phyloP scores from a whole-genome alignment of 352 stramenopile species.

The Pythium dissimile region DNA sequence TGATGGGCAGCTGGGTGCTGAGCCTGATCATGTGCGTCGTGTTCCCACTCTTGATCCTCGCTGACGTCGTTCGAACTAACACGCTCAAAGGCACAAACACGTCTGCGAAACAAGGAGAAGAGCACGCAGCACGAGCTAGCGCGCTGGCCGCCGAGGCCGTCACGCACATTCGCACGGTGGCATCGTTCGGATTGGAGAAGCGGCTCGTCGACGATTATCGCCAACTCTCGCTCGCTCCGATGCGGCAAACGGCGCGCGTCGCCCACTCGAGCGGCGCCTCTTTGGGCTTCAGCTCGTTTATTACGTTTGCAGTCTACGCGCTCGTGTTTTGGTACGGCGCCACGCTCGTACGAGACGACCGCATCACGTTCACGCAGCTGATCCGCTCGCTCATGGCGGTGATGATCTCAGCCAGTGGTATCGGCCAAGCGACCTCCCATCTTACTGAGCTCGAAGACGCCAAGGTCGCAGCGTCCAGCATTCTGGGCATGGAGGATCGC shows the following conservation, averaged over 20 bases:
- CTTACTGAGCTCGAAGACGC: constrained; percentile 68
- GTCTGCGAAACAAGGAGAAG: background rate
- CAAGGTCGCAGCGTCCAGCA: constrained; percentile 40
- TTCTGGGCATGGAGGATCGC: constrained; percentile 39
- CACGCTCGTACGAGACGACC: constrained; percentile 30
- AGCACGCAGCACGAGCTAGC: constrained; percentile 9
- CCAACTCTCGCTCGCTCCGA: constrained; percentile 10
- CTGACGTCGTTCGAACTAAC: constrained; percentile 30
- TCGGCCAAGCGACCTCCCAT: constrained; percentile 26
- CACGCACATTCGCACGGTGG: constrained; percentile 47
- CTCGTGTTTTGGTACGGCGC: constrained; percentile 28
- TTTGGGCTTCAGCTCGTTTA: constrained; percentile 26
- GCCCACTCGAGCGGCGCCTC: constrained; percentile 17
- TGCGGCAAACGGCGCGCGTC: background rate
- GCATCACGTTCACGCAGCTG: constrained; percentile 35
- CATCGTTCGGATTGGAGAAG: constrained; percentile 34
- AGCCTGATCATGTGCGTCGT: constrained; percentile 61
- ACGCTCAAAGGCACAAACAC: constrained; percentile 10
- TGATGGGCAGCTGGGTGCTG: constrained; percentile 61
- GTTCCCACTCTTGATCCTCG: constrained; percentile 57
- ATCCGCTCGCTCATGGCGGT: constrained; percentile 41
- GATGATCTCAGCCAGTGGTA: constrained; percentile 36
- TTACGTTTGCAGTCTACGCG: constrained; percentile 20
- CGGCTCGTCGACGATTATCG: constrained; percentile 17
- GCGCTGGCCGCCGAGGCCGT: constrained; percentile 20